phyloP scores from a whole-genome alignment of 441 rosid genomes.

The Populus tomentosa region DNA sequence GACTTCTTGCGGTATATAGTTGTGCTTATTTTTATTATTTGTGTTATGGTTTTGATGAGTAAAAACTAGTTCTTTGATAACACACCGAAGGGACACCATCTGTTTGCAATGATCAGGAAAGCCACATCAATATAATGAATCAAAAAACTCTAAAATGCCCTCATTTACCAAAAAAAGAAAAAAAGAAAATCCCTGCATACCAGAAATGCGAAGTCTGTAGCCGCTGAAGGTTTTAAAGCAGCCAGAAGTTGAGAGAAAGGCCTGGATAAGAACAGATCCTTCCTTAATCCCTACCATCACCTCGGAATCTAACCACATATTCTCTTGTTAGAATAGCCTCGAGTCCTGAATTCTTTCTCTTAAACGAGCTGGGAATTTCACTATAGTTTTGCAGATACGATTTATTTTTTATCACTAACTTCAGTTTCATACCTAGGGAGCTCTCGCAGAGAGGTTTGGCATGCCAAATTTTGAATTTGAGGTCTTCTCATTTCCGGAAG shows the following conservation, averaged over 20 bases:
- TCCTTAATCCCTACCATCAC: background rate
- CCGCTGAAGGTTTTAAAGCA: background rate
- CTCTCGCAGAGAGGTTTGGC: slow-evolving; percentile 62
- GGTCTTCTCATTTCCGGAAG: slow-evolving; percentile 55
- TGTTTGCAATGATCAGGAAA: background rate
- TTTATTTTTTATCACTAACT: slow-evolving; percentile 17
- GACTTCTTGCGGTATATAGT: slow-evolving; percentile 58
- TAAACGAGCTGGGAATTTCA: background rate
- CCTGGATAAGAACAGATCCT: background rate
- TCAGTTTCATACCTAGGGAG: slow-evolving; percentile 43
- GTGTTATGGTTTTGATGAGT: background rate
- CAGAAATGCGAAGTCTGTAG: background rate
- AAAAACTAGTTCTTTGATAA: background rate
- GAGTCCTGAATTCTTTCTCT: background rate
- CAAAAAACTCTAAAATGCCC: background rate
- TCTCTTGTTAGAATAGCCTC: background rate
- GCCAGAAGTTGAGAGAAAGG: background rate
- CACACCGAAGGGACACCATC: background rate
- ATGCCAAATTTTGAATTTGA: slow-evolving; percentile 70
- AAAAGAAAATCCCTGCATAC: background rate
- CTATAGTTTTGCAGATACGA: background rate
- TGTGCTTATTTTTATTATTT: slow-evolving; percentile 6
- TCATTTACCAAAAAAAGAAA: background rate
- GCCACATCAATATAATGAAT: background rate
- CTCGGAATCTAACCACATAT: background rate